Evolutionary conservation across 331 rosid genomes (phyloP).

Genomic region (Pyracantha coccinea): DNA sequence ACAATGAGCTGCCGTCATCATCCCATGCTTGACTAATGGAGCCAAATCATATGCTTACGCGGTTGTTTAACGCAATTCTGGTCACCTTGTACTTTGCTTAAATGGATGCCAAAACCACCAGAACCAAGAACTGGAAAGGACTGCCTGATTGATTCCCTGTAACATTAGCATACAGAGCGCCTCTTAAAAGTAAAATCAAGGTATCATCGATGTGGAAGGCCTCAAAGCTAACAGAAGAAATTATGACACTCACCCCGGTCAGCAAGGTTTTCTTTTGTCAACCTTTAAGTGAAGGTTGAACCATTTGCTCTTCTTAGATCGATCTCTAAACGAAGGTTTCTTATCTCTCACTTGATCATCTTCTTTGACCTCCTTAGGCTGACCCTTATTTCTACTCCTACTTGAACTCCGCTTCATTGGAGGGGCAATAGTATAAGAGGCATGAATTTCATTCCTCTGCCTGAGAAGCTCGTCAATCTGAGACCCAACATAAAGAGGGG

Average conservation of each 20-base stretch:
- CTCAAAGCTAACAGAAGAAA: constrained; percentile 12
- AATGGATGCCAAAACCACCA: constrained; percentile 23
- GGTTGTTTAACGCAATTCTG: constrained; percentile 18
- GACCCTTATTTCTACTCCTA: constrained; percentile 55
- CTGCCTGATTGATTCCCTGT: constrained; percentile 12
- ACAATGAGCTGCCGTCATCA: too few relatives aligned
- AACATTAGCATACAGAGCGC: constrained; percentile 13
- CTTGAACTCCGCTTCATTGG: constrained; percentile 71
- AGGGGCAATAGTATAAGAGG: constrained; percentile 67
- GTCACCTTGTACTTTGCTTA: constrained; percentile 25
- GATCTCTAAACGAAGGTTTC: constrained; percentile 50
- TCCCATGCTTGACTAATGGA: too few relatives aligned
- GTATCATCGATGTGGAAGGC: not conserved
- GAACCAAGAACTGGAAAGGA: constrained; percentile 11
- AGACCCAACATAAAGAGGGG: not conserved
- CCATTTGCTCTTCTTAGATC: constrained; percentile 90
- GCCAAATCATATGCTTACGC: constrained; percentile 1
- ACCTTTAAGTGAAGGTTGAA: constrained; percentile 79
- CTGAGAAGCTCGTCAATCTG: constrained; percentile 93
- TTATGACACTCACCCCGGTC: constrained; percentile 39
- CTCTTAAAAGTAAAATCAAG: constrained; percentile 7
- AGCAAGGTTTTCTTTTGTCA: constrained; percentile 93
- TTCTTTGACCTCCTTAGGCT: constrained; percentile 62
- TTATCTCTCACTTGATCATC: constrained; percentile 64
- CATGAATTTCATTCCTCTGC: constrained; percentile 88